Base-by-base conservation (phyloP, 2,329 filamentous ascomycete genomes). In the Sporothrix curviconia region DNA sequence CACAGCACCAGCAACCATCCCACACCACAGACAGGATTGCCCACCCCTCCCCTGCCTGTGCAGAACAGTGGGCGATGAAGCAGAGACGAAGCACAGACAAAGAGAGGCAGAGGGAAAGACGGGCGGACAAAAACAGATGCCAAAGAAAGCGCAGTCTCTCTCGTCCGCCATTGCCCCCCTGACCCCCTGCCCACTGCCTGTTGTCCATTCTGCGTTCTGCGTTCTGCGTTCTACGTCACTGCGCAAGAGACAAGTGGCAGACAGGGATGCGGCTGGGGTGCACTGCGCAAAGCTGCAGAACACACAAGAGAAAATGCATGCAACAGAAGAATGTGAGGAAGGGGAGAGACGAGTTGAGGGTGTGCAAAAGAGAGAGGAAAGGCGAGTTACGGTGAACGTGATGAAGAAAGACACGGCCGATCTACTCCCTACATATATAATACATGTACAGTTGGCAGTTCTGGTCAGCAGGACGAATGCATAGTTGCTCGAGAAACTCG, bases 161-260 rank as follows among this genome's bases (percentile, higher is more conserved):
- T 36, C 24, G 44, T 44, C 8, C 53, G 24, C 25, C 25, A 28
- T n/a, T 54, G n/a, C 39, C 28, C 39, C 51, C 24, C 15, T 44
- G 39, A 8, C 32, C 44, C 32, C 32, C 37, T 46, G 17, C 36
- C 43, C 24, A 36, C 40, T 40, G 25, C 39, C 55, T 55, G 39
- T 52, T 56, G 25, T 40, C 46, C 52, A 43, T 44, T 53, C 43
- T 53, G 57, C 53, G 53, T 59, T 59, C n/a, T n/a, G n/a, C n/a
- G n/a, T n/a, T n/a, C n/a, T n/a, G n/a, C n/a, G n/a, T n/a, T n/a
- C n/a, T n/a, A n/a, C n/a, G n/a, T n/a, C n/a, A 54, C 50, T 59
- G 39, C 52, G 40, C 34, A n/a, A 56, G 52, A 28, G 52, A 59
- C 40, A 40, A 56, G 49, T 5, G 57, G 24, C n/a, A n/a, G 49